Percentiles rank a stretch among this genome's conserved stretches.
Conservation (phyloP, 1,284 basidiomycete genomes). For the Kwoniella shivajii region DNA sequence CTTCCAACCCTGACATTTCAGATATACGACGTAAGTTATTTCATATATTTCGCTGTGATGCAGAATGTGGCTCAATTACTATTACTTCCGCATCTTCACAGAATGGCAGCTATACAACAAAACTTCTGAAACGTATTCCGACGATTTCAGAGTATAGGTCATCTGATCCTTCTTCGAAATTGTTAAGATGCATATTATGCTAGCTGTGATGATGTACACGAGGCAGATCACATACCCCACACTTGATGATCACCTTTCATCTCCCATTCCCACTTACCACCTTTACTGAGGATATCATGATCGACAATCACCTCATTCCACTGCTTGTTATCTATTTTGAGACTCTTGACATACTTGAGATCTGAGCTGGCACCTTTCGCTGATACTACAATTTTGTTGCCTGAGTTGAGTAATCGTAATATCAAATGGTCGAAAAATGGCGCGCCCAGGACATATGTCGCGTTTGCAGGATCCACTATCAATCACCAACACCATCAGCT, state of each 20-base stretch:
- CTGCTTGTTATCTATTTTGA: constrained; percentile 61
- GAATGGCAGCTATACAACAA: too few species aligned
- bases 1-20: too few species aligned
- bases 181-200: too few species aligned
- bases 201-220: too few species aligned
- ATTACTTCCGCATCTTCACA: too few species aligned
- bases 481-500: too few species aligned
- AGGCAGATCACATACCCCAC: constrained; percentile 7
- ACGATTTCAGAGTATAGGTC: too few species aligned
- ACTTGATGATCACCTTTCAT: constrained; percentile 59
- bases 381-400: constrained; percentile 26
- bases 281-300: constrained; percentile 60
- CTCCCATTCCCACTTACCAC: constrained; percentile 65
- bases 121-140: too few species aligned
- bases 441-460: constrained; percentile 72
- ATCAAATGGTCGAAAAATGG: constrained; percentile 70
- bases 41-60: too few species aligned
- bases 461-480: constrained; percentile 71
- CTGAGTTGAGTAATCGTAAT: constrained; percentile 59
- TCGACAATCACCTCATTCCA: constrained; percentile 59
- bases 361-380: constrained; percentile 60
- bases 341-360: constrained; percentile 63
- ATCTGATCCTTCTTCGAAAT: too few species aligned
- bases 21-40: too few species aligned
- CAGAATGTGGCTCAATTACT: too few species aligned